Evolutionary conservation across 129 eudicot species (phyloP).

Genomic region (Solidago caesia): DNA sequence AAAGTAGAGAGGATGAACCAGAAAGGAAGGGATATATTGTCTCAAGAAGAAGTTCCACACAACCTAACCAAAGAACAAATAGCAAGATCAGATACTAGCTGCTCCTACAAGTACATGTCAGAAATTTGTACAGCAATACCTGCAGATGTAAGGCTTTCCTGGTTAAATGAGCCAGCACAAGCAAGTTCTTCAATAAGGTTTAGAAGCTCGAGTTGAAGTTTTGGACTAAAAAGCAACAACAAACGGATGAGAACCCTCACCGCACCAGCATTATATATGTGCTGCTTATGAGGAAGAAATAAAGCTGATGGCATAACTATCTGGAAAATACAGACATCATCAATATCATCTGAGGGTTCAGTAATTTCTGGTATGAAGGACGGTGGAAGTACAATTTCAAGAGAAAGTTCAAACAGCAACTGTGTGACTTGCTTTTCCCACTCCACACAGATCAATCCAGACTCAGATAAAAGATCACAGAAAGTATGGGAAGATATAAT

Average conservation of each 20-base stretch:
- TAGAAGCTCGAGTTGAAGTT: slow-evolving; percentile 76
- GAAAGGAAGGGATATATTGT: slow-evolving; percentile 77
- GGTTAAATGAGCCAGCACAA: slow-evolving; percentile 77
- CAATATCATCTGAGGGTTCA: slow-evolving; percentile 36
- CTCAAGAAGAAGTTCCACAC: slow-evolving; percentile 94
- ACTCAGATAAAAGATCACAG: slow-evolving; percentile 73
- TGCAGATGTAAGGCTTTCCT: slow-evolving; percentile 94
- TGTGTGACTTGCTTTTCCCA: slow-evolving; percentile 86
- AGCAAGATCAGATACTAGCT: slow-evolving; percentile 15
- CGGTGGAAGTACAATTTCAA: slow-evolving; percentile 83
- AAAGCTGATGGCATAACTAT: slow-evolving; percentile 58
- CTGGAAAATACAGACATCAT: slow-evolving; percentile 45
- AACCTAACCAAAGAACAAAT: slow-evolving; percentile 50
- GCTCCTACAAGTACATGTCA: neutral
- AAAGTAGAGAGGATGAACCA: slow-evolving; percentile 71
- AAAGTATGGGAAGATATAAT: slow-evolving; percentile 73
- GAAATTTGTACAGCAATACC: slow-evolving; percentile 46
- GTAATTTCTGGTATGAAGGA: slow-evolving; percentile 58
- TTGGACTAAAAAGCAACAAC: slow-evolving; percentile 78
- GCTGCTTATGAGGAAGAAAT: slow-evolving; percentile 53
- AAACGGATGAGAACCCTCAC: slow-evolving; percentile 77
- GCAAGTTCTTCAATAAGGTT: slow-evolving; percentile 75
- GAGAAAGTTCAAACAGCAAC: slow-evolving; percentile 84
- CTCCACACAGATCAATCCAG: slow-evolving; percentile 85
- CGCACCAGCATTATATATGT: slow-evolving; percentile 84